phyloP scores from a whole-genome alignment of 2,329 filamentous ascomycete genomes.

The Zelopaecilomyces penicillatus region DNA sequence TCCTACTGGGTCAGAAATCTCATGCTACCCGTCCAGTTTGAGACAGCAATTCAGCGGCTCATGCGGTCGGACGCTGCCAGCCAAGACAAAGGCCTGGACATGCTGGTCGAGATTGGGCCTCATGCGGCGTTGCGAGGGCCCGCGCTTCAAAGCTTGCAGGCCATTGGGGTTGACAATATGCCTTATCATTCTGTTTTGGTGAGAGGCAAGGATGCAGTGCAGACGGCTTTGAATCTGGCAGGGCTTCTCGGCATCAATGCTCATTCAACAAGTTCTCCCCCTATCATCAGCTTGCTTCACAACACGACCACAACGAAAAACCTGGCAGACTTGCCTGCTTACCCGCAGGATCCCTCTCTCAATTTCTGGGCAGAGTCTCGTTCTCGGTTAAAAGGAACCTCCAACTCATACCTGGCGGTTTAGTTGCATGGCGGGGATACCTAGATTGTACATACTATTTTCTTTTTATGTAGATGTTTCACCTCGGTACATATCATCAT shows the following conservation, averaged over 20 bases:
- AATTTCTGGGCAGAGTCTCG: background rate
- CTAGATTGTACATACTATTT: too few species aligned
- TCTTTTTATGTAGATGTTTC: too few species aligned
- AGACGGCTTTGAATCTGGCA: background rate
- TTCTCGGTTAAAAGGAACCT: background rate
- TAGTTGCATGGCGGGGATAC: too few species aligned
- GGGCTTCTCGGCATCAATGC: background rate
- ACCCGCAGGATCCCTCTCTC: background rate
- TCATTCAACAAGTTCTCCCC: background rate
- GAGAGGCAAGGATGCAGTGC: background rate
- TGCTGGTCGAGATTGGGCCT: constrained; percentile 5
- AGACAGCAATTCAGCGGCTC: background rate
- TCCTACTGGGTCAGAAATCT: background rate
- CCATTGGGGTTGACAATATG: background rate
- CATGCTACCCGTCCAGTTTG: background rate
- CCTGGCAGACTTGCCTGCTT: background rate
- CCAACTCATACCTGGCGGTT: too few species aligned
- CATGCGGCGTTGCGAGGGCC: background rate
- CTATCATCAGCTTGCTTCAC: background rate
- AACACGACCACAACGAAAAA: background rate
- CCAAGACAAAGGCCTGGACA: background rate
- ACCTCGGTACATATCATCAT: too few species aligned
- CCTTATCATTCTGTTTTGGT: background rate
- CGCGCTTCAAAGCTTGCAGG: background rate
- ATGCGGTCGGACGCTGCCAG: background rate